Conservation (phyloP, 1,284 basidiomycete species). For the Cutaneotrichosporon cavernicola region DNA sequence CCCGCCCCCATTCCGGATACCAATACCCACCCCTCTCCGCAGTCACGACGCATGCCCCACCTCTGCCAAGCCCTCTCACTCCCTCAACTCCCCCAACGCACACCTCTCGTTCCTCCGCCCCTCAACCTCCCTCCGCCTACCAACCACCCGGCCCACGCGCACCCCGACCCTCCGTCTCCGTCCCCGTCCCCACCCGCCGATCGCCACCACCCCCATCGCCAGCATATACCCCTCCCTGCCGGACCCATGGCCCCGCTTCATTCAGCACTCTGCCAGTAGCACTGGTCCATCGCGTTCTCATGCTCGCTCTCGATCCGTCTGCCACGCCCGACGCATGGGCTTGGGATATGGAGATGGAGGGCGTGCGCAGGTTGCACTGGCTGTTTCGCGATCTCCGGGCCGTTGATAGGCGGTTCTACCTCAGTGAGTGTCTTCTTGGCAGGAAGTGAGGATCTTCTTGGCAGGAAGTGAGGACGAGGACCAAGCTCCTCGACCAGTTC, state of each 20-base stretch:
- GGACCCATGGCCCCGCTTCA: not conserved
- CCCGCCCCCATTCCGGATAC: not conserved
- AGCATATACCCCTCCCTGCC: not conserved
- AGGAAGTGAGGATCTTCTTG: not conserved
- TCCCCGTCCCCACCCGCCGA: not conserved
- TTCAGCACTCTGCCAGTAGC: slow-evolving; percentile 33
- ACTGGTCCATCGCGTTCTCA: slow-evolving; percentile 38
- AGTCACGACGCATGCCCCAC: not conserved
- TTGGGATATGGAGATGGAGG: slow-evolving; percentile 40
- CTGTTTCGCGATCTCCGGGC: slow-evolving; percentile 36
- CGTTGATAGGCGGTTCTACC: slow-evolving; percentile 43
- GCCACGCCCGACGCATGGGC: slow-evolving; percentile 38
- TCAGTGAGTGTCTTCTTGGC: slow-evolving; percentile 30
- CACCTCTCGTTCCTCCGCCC: too few relatives aligned
- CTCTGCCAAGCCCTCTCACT: not conserved
- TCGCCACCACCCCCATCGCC: not conserved
- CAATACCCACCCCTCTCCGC: too few relatives aligned
- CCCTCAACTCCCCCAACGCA: not conserved
- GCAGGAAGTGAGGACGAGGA: too few relatives aligned
- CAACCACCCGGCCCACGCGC: not conserved
- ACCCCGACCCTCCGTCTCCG: not conserved
- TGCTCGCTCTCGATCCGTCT: slow-evolving; percentile 36
- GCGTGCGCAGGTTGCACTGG: slow-evolving; percentile 32
- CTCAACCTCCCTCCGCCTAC: too few relatives aligned
- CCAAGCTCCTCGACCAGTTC: too few relatives aligned